Percentiles rank a stretch among this genome's conserved stretches.
Evolutionary conservation across 164 flowering plant species (phyloP).

Genomic region (Piper longum): DNA sequence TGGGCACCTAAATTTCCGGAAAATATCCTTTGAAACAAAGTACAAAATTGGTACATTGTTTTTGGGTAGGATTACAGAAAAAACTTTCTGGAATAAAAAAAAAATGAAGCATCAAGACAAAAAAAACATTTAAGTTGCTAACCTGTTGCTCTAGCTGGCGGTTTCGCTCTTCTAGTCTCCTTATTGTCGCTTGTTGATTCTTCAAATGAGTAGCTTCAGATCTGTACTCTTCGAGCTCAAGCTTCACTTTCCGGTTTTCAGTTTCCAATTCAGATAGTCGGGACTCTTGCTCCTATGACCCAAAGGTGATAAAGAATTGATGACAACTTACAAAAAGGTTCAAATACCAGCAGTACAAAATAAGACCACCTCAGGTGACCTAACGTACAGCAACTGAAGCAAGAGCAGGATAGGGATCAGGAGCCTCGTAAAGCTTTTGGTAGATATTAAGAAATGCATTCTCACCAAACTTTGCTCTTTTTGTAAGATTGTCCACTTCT

Average conservation of each 20-base stretch:
- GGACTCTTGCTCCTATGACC: slow-evolving; percentile 69
- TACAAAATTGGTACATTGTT: no score
- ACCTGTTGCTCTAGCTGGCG: slow-evolving; percentile 98
- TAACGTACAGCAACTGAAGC: slow-evolving; percentile 75
- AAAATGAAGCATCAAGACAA: no score
- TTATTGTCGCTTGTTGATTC: slow-evolving; percentile 97
- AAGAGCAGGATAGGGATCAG: slow-evolving; percentile 95
- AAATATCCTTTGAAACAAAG: no score
- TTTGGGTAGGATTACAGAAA: background rate
- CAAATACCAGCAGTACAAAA: background rate
- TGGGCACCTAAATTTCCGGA: no score
- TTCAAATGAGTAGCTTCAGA: slow-evolving; percentile 89
- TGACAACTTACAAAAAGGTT: background rate
- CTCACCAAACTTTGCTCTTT: slow-evolving; percentile 96
- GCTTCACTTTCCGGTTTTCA: slow-evolving; percentile 93
- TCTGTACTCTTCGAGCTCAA: slow-evolving; percentile 93
- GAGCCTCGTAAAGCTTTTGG: slow-evolving; percentile 97
- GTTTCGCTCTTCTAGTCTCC: slow-evolving; percentile 94
- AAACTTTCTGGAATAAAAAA: no score
- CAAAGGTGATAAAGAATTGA: background rate
- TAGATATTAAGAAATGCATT: slow-evolving; percentile 97
- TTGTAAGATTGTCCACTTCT: slow-evolving; percentile 96
- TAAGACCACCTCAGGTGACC: background rate
- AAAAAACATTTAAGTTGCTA: background rate
- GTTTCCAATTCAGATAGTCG: slow-evolving; percentile 75